Base-by-base conservation (phyloP, 129 eudicot species). In the Escallonia herrerae region DNA sequence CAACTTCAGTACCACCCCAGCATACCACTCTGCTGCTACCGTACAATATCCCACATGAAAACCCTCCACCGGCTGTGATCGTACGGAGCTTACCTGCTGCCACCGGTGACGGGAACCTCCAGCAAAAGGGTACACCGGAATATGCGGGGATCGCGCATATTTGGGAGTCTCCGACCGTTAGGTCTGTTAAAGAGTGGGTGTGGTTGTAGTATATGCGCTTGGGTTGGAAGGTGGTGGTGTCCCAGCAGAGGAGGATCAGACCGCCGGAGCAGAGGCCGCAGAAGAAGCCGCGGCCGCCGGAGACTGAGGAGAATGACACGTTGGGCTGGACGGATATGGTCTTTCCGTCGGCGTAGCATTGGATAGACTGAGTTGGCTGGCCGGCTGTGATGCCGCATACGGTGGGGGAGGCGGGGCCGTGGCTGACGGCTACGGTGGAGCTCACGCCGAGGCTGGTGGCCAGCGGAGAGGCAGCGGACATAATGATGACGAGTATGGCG, bases 201-300 rank as follows among this genome's bases (percentile, higher is more conserved):
- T 67, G 57, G 14, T 73, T 67, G 62, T 15, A 73, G 60, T 83
- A 73, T 5, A 83, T 49, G 0, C 79, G 59, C 63, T 66, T 76
- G 3, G 79, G 67, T 3, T 39, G 48, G 14, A 80, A 56, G 15
- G 49, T n/a, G 15, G 65, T 49, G 9, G 75, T 58, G 74, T 80
- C 73, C 89, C 89, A 83, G 42, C 89, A 83, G 44, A 77, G 69
- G 64, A 83, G 77, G 45, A 68, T 74, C 52, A 63, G 45, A 15
- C 89, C 89, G 61, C 78, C 81, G 58, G 85, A 80, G 66, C 75
- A 65, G 0, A 83, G 60, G 61, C 85, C 89, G 71, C 89, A 83
- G 57, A 83, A 77, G 15, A 80, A 68, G 38, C 74, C 69, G 41
- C 56, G 71, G 48, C 89, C 89, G 22, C 89, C 89, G 50, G 89